A percentile compares a stretch with the other conserved stretches of the same genome.
Evolutionary conservation across 2,329 filamentous ascomycete genomes (phyloP).

Genomic region (Penicillium sp.): DNA sequence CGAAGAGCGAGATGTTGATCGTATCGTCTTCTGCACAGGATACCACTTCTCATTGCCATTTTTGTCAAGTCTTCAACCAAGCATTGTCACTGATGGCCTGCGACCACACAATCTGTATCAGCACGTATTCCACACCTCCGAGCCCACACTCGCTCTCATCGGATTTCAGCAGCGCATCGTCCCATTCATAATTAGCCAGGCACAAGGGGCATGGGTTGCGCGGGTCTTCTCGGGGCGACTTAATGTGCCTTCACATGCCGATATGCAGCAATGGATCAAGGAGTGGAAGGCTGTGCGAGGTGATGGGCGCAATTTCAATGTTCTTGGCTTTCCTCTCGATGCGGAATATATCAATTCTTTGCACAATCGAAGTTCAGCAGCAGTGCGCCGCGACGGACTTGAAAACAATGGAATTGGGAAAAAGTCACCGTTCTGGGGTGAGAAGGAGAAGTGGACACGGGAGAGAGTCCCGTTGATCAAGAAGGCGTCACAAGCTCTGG

Average conservation of each 20-base stretch:
- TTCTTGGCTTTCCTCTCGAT: constrained; percentile 11
- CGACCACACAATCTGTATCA: constrained; percentile 9
- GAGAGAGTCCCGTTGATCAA: constrained; percentile 46
- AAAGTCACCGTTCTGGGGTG: constrained; percentile 43
- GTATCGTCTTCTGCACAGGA: constrained; percentile 10
- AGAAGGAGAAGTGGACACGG: constrained; percentile 35
- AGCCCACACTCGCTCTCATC: constrained; percentile 9
- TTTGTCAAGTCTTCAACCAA: constrained; percentile 4
- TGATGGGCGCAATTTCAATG: constrained; percentile 8
- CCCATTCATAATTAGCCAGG: constrained; percentile 11
- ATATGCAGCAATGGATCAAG: constrained; percentile 9
- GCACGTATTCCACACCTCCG: constrained; percentile 7
- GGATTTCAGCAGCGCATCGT: constrained; percentile 13
- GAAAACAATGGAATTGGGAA: constrained; percentile 43
- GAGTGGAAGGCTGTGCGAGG: constrained; percentile 1
- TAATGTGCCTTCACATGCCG: background rate
- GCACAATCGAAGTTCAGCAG: constrained; percentile 1
- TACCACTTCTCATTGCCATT: constrained; percentile 11
- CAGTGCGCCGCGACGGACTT: constrained; percentile 19
- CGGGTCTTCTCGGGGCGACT: constrained; percentile 7
- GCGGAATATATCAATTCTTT: constrained; percentile 14
- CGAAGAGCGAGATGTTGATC: constrained; percentile 5
- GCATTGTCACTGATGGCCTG: constrained; percentile 8
- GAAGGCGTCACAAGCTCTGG: constrained; percentile 39
- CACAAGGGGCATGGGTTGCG: constrained; percentile 13